Base-by-base conservation (phyloP, 345 rosid genomes). In the Hibiscus tridactylites region DNA sequence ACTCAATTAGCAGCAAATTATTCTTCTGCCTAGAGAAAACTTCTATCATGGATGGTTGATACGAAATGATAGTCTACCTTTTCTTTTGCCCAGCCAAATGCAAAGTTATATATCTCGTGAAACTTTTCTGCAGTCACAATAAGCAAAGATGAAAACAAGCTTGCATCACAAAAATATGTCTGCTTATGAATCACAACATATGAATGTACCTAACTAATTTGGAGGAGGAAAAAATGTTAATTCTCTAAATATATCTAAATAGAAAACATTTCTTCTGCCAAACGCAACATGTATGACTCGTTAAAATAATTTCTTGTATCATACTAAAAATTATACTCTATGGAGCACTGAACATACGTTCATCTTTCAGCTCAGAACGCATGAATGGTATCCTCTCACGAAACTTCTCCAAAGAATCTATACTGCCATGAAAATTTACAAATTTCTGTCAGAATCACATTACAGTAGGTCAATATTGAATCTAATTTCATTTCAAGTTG, bases 41-140 rank as follows among this genome's bases (percentile, higher is more conserved):
- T 70, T n/a, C 50, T 3, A 47, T 28, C 5, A 70, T 4, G n/a
- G 33, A 57, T 21, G 13, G 2, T 37, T 37, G 47, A 54, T 19
- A 50, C 37, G 53, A 61, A n/a, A 52, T 70, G 67, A 74, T 7
- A 10, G 28, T 29, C 42, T 81, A 95, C 99, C 97, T 95, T 95
- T 83, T 95, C 99, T 83, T 88, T 95, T 65, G 98, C 98, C 98
- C 99, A 95, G 66, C 90, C 93, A 84, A 92, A 95, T 69, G 99
- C 92, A 78, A 90, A 95, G 83, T 90, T 92, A 79, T 95, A 89
- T 60, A 95, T 92, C 63, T 95, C 98, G 24, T 90, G 88, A 61
- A 95, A 95, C 80, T 95, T 95, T 80, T 90, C 99, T 95, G 99
- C 56, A 78, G 73, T 52, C 68, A 73, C 73, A 78, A 72, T 63